These are phyloP conservation scores for Clathrospora elynae DNA, from an alignment of 2,329 filamentous ascomycete genomes.

Conservation along the genomic window DNA sequence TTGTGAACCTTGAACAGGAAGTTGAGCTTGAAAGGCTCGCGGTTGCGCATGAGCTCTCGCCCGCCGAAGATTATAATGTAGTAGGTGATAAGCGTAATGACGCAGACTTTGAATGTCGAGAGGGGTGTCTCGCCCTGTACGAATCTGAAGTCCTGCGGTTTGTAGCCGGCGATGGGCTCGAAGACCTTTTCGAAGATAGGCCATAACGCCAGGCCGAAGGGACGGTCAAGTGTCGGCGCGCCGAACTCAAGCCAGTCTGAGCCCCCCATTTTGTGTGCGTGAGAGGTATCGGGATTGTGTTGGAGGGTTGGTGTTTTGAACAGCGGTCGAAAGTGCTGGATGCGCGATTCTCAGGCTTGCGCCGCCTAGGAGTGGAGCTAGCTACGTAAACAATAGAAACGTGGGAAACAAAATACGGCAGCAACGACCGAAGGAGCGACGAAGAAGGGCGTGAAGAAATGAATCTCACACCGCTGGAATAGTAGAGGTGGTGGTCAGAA, in stretches of 20 bases:
- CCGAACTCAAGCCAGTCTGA: slow-evolving; percentile 59
- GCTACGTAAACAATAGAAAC: slow-evolving; percentile 19
- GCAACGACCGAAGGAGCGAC: slow-evolving; percentile 46
- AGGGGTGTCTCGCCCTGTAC: slow-evolving; percentile 80
- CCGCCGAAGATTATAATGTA: slow-evolving; percentile 94
- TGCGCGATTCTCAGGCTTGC: slow-evolving; percentile 12
- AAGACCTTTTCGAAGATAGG: slow-evolving; percentile 91
- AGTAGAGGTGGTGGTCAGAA: slow-evolving; percentile 13
- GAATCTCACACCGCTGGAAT: slow-evolving; percentile 27
- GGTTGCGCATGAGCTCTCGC: slow-evolving; percentile 87
- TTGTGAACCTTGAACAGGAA: slow-evolving; percentile 94
- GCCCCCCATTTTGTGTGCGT: slow-evolving; percentile 54
- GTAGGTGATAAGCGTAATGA: slow-evolving; percentile 82
- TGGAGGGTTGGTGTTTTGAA: slow-evolving; percentile 6
- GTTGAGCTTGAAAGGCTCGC: slow-evolving; percentile 84
- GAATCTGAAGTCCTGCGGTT: slow-evolving; percentile 85
- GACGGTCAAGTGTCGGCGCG: slow-evolving; percentile 82
- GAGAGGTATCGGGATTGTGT: slow-evolving; percentile 8
- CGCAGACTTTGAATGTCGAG: slow-evolving; percentile 85
- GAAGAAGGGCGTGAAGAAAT: slow-evolving; percentile 30
- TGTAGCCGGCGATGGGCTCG: slow-evolving; percentile 76
- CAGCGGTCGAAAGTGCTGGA: slow-evolving; percentile 8
- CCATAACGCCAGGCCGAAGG: slow-evolving; percentile 91
- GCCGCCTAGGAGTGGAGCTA: slow-evolving; percentile 16
- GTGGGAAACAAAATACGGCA: slow-evolving; percentile 23